Evolutionary conservation across 305 asterid species (phyloP).

Genomic region (Solanum hybrid): DNA sequence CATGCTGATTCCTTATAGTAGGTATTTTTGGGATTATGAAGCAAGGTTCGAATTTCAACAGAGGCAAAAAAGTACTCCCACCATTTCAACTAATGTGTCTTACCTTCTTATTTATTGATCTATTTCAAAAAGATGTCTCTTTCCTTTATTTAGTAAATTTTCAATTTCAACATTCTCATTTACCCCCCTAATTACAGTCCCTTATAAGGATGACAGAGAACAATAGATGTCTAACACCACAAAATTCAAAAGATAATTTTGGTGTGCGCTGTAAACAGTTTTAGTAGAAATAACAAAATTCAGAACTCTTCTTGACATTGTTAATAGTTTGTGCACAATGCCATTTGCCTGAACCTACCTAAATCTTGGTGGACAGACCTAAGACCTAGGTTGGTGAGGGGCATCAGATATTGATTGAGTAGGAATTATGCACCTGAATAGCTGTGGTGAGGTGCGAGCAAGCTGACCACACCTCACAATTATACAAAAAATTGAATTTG

Average conservation of each 20-base stretch:
- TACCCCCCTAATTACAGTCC: background rate
- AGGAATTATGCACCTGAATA: background rate
- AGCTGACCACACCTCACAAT: background rate
- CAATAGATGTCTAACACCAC: background rate
- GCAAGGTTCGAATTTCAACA: background rate
- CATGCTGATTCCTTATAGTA: background rate
- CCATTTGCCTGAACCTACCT: background rate
- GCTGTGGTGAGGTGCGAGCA: background rate
- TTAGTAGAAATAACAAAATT: background rate
- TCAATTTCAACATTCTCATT: background rate
- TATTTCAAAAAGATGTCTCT: background rate
- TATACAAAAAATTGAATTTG: background rate
- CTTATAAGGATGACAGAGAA: background rate
- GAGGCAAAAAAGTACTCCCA: background rate
- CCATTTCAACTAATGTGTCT: background rate
- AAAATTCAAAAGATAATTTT: background rate
- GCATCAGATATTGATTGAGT: background rate
- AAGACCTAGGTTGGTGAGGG: background rate
- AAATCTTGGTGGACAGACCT: background rate
- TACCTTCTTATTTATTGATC: background rate
- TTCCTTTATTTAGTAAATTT: background rate
- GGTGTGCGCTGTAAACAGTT: background rate
- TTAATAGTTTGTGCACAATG: background rate
- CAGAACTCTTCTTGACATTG: background rate
- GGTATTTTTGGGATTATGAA: background rate